These are phyloP conservation scores for Boletus sp. DNA, from an alignment of 768 basidiomycete species.

Conservation along the genomic window DNA sequence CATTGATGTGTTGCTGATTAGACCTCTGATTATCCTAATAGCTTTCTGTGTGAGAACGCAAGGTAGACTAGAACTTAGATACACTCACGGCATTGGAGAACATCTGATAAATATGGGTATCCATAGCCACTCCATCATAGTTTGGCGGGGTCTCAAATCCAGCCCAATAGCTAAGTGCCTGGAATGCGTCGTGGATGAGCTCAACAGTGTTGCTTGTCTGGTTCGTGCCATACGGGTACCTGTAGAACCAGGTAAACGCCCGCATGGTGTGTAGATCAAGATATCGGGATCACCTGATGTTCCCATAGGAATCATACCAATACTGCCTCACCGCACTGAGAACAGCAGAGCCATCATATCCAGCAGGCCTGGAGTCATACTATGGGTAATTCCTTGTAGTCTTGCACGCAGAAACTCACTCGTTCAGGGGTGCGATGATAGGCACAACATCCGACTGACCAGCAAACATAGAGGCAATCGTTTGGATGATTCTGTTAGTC, in stretches of 20 bases:
- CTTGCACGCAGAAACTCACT: constrained; percentile 43
- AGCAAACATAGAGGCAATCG: constrained; percentile 58
- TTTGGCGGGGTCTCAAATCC: constrained; percentile 55
- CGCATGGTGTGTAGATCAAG: background rate
- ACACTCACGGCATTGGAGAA: constrained; percentile 56
- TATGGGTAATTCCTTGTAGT: background rate
- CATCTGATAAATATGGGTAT: constrained; percentile 79
- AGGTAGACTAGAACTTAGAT: background rate
- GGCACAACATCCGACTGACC: constrained; percentile 54
- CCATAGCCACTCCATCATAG: constrained; percentile 69
- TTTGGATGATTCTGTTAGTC: constrained; percentile 63
- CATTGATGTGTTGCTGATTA: constrained; percentile 54
- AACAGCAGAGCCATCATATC: constrained; percentile 53
- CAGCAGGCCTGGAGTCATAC: constrained; percentile 60
- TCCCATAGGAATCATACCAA: constrained; percentile 73
- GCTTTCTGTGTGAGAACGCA: background rate
- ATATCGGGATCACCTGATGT: constrained; percentile 50
- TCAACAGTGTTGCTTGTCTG: constrained; percentile 56
- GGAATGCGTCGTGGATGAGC: constrained; percentile 79
- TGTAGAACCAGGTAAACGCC: constrained; percentile 13
- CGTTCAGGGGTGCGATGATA: constrained; percentile 75
- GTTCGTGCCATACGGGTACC: constrained; percentile 43
- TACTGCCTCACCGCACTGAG: constrained; percentile 56
- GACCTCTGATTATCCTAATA: constrained; percentile 42
- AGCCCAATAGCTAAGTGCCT: constrained; percentile 66